Base-by-base conservation (phyloP, 2,329 filamentous ascomycete species). In the Clarireedia hainanense region DNA sequence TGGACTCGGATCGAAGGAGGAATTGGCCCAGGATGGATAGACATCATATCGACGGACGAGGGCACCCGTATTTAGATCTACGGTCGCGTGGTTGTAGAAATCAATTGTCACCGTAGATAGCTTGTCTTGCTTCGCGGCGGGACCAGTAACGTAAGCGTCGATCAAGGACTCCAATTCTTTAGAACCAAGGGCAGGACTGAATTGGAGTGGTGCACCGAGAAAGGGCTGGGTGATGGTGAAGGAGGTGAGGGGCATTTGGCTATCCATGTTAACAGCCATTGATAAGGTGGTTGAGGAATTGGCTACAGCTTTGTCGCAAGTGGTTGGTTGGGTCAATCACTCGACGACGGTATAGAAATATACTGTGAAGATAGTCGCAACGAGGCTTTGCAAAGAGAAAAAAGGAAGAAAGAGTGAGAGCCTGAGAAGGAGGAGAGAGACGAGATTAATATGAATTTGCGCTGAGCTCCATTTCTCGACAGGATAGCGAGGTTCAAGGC, bases 131-230 rank as follows among this genome's bases (percentile, higher is more conserved):
- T 80, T 76, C 26, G 78, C 73, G 50, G 72, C 74, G 50, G 76
- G 65, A 50, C 80, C 79, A 47, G 78, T 70, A 50, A 85, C 68
- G 68, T 83, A 83, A 59, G 76, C 74, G 68, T 81, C 72, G 64
- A 86, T 76, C 67, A 85, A 70, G 52, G 78, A 72, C 64, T 84
- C 80, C 52, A 85, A 75, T 69, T 88, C 77, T 71, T 79, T 64
- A 58, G 78, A 74, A 67, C 84, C 74, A 70, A 89, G 73, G 65
- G 85, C 72, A 73, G 89, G 78, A 68, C 84, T 71, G 78, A 89
- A 83, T 71, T 89, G 74, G 56, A 85, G 74, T 58, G 77, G 71
- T 48, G 77, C 75, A 51, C 81, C 81, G 54, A 81, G 72, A 49
- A 74, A 68, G 45, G 80, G 75, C 73, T 85, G 82, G 66, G 76